These are phyloP conservation scores for Pisolithus thermaeus DNA, from an alignment of 1,284 basidiomycete species.

Conservation along the genomic window DNA sequence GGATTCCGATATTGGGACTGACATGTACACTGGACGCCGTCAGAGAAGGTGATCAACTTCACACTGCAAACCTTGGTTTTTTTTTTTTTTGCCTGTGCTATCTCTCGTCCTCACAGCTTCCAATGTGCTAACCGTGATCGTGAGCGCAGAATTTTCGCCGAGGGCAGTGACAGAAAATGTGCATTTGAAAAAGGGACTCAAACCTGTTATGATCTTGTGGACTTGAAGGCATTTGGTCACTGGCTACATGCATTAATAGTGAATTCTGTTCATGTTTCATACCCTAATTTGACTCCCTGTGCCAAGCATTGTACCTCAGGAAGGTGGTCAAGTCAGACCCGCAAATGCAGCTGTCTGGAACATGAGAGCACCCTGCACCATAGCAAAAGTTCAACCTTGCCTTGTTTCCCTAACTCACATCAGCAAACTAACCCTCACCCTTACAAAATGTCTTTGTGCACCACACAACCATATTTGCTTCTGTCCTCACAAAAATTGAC, in stretches of 20 bases:
- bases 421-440: too few relatives aligned
- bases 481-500: too few relatives aligned
- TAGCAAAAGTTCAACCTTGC: neutral
- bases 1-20: neutral
- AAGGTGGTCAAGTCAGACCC: conserved; percentile 65
- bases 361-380: conserved; percentile 61
- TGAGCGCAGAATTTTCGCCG: conserved; percentile 69
- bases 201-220: conserved; percentile 51
- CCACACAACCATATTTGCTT: too few relatives aligned
- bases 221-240: conserved; percentile 31
- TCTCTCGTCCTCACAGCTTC: conserved; percentile 59
- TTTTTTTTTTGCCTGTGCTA: conserved; percentile 62
- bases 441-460: too few relatives aligned
- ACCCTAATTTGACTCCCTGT: conserved; percentile 32
- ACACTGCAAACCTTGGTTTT: conserved; percentile 77
- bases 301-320: conserved; percentile 59
- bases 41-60: conserved; percentile 69
- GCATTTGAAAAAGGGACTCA: conserved; percentile 69
- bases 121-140: conserved; percentile 73
- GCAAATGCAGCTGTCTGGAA: conserved; percentile 87
- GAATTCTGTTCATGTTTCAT: conserved; percentile 38
- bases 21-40: conserved; percentile 65
- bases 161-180: conserved; percentile 71
- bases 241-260: neutral
- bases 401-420: neutral